phyloP scores from a whole-genome alignment of 768 basidiomycete species.

The Suillus cothurnatus region DNA sequence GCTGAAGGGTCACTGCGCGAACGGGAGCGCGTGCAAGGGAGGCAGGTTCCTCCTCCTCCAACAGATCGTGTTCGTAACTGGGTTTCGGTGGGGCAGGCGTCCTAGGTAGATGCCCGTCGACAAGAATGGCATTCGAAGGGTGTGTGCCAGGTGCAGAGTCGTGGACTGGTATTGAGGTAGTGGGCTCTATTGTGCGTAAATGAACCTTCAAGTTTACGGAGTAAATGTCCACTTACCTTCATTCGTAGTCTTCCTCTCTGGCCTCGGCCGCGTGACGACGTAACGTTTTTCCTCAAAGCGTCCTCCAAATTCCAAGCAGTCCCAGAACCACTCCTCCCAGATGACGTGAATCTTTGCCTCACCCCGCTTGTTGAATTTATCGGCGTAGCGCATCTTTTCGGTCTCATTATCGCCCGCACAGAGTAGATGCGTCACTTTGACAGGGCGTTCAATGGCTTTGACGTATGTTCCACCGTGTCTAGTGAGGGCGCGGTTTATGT shows the following conservation, averaged over 20 bases:
- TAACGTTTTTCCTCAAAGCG: constrained; percentile 67
- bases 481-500: constrained; percentile 65
- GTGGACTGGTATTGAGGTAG: constrained; percentile 16
- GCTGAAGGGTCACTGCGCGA: constrained; percentile 54
- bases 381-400: constrained; percentile 79
- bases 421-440: constrained; percentile 83
- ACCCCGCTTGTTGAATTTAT: constrained; percentile 67
- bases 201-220: neutral
- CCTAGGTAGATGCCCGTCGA: constrained; percentile 16
- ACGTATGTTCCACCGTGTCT: constrained; percentile 67
- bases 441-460: constrained; percentile 75
- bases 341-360: constrained; percentile 79
- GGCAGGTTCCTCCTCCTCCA: constrained; percentile 60
- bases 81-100: constrained; percentile 25
- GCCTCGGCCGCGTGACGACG: constrained; percentile 58
- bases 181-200: neutral
- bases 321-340: constrained; percentile 99
- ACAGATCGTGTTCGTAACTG: constrained; percentile 23
- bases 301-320: constrained; percentile 76
- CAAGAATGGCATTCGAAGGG: constrained; percentile 15
- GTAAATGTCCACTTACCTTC: constrained; percentile 21
- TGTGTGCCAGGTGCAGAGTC: constrained; percentile 19
- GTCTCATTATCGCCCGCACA: constrained; percentile 68
- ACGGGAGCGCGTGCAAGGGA: constrained; percentile 56
- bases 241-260: constrained; percentile 47